Conservation (phyloP, 345 rosid genomes). For the Noccaea bulbosa region DNA sequence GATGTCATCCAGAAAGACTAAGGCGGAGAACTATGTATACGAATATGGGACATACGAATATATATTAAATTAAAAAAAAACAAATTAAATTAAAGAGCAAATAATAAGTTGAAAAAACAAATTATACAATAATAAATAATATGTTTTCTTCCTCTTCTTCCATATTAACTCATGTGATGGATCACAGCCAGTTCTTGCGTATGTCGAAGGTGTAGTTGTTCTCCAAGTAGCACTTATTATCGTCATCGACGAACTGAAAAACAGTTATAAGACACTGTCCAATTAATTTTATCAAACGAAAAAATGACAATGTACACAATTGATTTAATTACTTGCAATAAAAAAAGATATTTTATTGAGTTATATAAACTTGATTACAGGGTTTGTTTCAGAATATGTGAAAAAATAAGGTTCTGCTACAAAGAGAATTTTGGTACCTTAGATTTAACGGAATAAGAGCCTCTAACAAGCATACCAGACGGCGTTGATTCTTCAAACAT, state of each 20-base stretch:
- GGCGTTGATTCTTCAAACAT: slow-evolving; percentile 87
- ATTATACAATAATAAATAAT: neutral
- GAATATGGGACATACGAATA: slow-evolving; percentile 19
- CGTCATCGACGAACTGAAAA: slow-evolving; percentile 73
- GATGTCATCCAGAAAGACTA: no score
- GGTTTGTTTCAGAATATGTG: no score
- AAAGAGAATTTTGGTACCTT: slow-evolving; percentile 50
- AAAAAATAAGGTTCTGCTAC: no score
- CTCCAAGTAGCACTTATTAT: slow-evolving; percentile 77
- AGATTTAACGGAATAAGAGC: slow-evolving; percentile 76
- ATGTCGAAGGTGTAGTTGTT: slow-evolving; percentile 75
- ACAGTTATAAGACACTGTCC: neutral
- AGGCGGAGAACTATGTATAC: slow-evolving; percentile 12
- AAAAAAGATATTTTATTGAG: no score
- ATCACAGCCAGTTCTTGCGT: slow-evolving; percentile 62
- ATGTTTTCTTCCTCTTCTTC: slow-evolving; percentile 13
- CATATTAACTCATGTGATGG: neutral
- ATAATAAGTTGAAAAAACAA: neutral
- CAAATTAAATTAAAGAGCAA: neutral
- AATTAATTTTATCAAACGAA: no score
- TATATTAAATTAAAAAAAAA: neutral
- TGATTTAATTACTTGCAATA: neutral
- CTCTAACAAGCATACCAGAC: slow-evolving; percentile 84
- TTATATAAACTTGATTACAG: no score
- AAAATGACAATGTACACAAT: neutral